Conservation (phyloP, 139 green algal species). For the Chlamydomonas incerta region DNA sequence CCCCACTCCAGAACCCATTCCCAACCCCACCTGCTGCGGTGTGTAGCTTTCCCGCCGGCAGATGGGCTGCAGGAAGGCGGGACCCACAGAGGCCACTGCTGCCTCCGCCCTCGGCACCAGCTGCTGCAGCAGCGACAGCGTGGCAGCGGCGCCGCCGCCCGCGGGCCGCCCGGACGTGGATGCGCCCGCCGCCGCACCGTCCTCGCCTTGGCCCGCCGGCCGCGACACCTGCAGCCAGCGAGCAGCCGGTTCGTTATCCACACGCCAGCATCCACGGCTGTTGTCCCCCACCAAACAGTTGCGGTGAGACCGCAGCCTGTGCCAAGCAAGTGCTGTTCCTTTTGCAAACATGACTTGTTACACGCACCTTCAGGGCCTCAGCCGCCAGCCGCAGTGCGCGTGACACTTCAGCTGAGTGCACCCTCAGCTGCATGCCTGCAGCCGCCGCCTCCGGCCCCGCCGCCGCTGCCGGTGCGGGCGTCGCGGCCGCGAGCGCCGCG, state of each 20-base stretch:
- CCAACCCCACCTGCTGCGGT: not conserved
- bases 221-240: not conserved
- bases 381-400: slow-evolving; percentile 18
- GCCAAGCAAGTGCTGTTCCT: no score
- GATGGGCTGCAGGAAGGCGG: slow-evolving; percentile 11
- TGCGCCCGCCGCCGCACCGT: not conserved
- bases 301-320: no score
- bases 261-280: not conserved
- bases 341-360: no score
- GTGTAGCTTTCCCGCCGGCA: slow-evolving; percentile 4
- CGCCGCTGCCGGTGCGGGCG: not conserved
- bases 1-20: not conserved
- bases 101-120: not conserved
- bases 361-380: slow-evolving; percentile 11
- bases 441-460: not conserved
- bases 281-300: no score
- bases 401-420: not conserved
- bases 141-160: no score
- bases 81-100: not conserved
- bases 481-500: not conserved
- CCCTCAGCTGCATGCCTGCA: not conserved
- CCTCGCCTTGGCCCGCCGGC: not conserved
- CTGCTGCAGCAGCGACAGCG: slow-evolving; percentile 3
- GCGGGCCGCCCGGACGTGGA: not conserved
- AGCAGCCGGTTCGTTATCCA: not conserved